Evolutionary conservation across 495 filamentous ascomycete genomes (phyloP).

Genomic region (Staphylotrichum longicolle): DNA sequence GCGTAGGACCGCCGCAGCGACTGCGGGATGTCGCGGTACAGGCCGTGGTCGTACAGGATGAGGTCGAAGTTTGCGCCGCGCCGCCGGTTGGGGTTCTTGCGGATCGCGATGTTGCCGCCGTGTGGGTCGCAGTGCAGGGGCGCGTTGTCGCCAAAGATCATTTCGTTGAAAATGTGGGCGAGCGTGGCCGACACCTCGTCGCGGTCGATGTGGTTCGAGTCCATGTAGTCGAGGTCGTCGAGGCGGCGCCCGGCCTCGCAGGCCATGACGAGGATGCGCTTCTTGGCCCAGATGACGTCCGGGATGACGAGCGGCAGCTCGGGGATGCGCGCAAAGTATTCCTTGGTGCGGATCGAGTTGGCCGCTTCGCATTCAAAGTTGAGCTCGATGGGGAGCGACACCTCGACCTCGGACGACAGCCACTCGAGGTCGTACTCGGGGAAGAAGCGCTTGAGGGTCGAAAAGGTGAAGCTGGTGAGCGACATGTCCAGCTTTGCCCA

Average conservation of each 20-base stretch:
- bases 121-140: slow-evolving; percentile 97
- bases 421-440: slow-evolving; percentile 97
- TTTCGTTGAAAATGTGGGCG: slow-evolving; percentile 95
- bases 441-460: slow-evolving; percentile 85
- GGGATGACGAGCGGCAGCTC: slow-evolving; percentile 82
- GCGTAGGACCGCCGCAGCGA: slow-evolving; percentile 82
- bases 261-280: slow-evolving; percentile 93
- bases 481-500: slow-evolving; percentile 89
- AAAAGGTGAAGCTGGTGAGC: slow-evolving; percentile 85
- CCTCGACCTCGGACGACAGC: slow-evolving; percentile 90
- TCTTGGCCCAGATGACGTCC: slow-evolving; percentile 83
- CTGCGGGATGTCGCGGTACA: slow-evolving; percentile 89
- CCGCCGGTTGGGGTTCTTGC: slow-evolving; percentile 53
- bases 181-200: slow-evolving; percentile 95
- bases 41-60: slow-evolving; percentile 95
- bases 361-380: slow-evolving; percentile 84
- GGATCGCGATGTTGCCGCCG: slow-evolving; percentile 93
- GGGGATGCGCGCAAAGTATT: slow-evolving; percentile 70
- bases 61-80: slow-evolving; percentile 78
- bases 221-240: slow-evolving; percentile 85
- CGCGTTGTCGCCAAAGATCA: slow-evolving; percentile 92
- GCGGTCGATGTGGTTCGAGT: slow-evolving; percentile 80
- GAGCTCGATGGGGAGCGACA: slow-evolving; percentile 84
- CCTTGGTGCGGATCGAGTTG: slow-evolving; percentile 74
- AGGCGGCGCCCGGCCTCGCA: slow-evolving; percentile 82